These are phyloP conservation scores for Leishmania aethiopica DNA, from an alignment of 208 protist genomes.

Conservation along the genomic window DNA sequence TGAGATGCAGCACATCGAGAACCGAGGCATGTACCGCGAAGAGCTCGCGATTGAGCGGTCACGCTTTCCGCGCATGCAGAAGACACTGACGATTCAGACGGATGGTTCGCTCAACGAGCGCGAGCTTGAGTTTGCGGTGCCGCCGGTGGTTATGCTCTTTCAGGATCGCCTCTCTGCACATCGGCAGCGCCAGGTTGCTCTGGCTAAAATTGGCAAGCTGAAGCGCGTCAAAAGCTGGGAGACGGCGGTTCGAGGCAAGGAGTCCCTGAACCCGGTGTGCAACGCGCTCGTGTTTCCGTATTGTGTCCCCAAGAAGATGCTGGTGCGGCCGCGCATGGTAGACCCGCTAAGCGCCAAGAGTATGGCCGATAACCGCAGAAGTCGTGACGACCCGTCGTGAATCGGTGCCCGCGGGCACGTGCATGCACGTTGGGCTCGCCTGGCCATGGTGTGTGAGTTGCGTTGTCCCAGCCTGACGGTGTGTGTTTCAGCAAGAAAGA, in stretches of 20 bases:
- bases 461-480: background rate
- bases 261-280: conserved; percentile 73
- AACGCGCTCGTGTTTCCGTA: conserved; percentile 87
- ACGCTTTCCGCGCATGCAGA: conserved; percentile 80
- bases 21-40: conserved; percentile 90
- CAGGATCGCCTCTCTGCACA: conserved; percentile 82
- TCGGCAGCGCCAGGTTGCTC: conserved; percentile 79
- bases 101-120: conserved; percentile 88
- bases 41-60: conserved; percentile 88
- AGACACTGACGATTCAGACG: conserved; percentile 82
- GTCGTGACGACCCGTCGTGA: conserved; percentile 3
- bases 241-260: conserved; percentile 39
- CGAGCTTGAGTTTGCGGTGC: conserved; percentile 90
- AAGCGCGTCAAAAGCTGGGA: conserved; percentile 74
- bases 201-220: conserved; percentile 86
- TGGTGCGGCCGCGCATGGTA: conserved; percentile 48
- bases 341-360: conserved; percentile 73
- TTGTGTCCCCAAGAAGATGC: conserved; percentile 82
- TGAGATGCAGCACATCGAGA: conserved; percentile 90
- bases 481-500: background rate
- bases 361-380: conserved; percentile 29
- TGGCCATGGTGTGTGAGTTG: background rate
- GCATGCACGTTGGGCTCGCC: no score
- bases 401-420: background rate
- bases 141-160: conserved; percentile 81